phyloP scores from a whole-genome alignment of 768 basidiomycete genomes.

The Nidularia pulvinata region DNA sequence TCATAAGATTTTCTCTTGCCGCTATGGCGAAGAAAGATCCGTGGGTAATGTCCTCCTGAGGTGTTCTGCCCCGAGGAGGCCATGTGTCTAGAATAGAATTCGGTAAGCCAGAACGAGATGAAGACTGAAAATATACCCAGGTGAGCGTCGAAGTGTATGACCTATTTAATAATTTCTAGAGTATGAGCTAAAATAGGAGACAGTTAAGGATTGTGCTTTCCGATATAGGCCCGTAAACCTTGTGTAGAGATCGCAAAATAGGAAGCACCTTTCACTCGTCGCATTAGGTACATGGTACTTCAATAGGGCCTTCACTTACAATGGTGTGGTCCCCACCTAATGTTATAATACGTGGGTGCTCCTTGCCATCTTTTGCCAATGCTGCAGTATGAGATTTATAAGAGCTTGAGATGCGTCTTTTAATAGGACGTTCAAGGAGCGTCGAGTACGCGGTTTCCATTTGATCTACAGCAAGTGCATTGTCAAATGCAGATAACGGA shows the following conservation, averaged over 20 bases:
- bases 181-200: neutral
- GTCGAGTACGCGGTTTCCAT: too few species aligned
- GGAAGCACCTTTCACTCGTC: constrained; percentile 46
- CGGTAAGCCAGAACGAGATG: neutral
- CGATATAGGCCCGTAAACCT: constrained; percentile 67
- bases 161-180: neutral
- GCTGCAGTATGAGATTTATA: constrained; percentile 17
- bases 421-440: too few species aligned
- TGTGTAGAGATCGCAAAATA: constrained; percentile 64
- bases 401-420: neutral
- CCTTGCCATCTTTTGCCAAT: constrained; percentile 50
- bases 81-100: constrained; percentile 40
- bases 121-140: constrained; percentile 20
- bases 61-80: constrained; percentile 6
- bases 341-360: constrained; percentile 64
- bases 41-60: constrained; percentile 49
- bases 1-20: constrained; percentile 55
- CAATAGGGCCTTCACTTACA: constrained; percentile 38
- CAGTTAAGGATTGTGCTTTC: constrained; percentile 9
- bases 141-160: constrained; percentile 69
- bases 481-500: too few species aligned
- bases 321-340: constrained; percentile 74
- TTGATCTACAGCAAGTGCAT: too few species aligned
- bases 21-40: constrained; percentile 71
- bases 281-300: constrained; percentile 34